A percentile compares a stretch with the other conserved stretches of the same genome.
Conservation (phyloP, 352 stramenopile species). For the Phytopythium chamaehyphon region DNA sequence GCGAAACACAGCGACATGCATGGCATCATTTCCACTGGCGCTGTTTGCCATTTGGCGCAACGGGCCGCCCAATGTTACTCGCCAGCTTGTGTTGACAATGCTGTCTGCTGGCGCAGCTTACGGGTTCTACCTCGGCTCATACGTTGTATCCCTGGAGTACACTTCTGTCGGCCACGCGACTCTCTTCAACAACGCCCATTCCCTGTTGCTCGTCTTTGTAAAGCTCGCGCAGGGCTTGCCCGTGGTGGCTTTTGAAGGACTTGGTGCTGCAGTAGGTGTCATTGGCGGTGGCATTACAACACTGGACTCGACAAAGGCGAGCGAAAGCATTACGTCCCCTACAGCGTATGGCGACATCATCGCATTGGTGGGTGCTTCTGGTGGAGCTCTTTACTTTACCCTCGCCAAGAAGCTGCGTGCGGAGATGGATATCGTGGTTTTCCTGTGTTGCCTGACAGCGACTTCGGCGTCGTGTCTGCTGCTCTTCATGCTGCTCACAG, state of each 20-base stretch:
- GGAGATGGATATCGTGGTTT: conserved; percentile 69
- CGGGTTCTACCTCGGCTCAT: conserved; percentile 71
- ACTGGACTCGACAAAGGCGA: conserved; percentile 42
- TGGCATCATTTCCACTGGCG: conserved; percentile 49
- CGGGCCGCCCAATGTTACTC: conserved; percentile 21
- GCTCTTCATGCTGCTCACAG: conserved; percentile 51
- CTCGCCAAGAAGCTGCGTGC: conserved; percentile 70
- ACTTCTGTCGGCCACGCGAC: conserved; percentile 82
- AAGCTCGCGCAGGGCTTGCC: conserved; percentile 58
- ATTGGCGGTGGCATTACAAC: conserved; percentile 65
- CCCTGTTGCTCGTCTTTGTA: conserved; percentile 68
- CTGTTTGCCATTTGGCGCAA: conserved; percentile 33
- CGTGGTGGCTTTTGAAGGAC: conserved; percentile 55
- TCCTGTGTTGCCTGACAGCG: conserved; percentile 54
- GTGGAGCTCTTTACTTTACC: conserved; percentile 74
- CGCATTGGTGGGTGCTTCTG: conserved; percentile 59
- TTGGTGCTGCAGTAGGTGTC: conserved; percentile 66
- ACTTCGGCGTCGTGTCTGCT: conserved; percentile 55
- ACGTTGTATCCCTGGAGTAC: conserved; percentile 52
- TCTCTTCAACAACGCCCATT: conserved; percentile 84
- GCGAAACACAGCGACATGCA: conserved; percentile 65
- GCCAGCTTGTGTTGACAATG: conserved; percentile 35
- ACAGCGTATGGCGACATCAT: conserved; percentile 61
- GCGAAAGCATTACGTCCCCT: conserved; percentile 40
- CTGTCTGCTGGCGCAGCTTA: conserved; percentile 54